Evolutionary conservation across 768 basidiomycete species (phyloP).

Genomic region (Ephemerocybe angulata): DNA sequence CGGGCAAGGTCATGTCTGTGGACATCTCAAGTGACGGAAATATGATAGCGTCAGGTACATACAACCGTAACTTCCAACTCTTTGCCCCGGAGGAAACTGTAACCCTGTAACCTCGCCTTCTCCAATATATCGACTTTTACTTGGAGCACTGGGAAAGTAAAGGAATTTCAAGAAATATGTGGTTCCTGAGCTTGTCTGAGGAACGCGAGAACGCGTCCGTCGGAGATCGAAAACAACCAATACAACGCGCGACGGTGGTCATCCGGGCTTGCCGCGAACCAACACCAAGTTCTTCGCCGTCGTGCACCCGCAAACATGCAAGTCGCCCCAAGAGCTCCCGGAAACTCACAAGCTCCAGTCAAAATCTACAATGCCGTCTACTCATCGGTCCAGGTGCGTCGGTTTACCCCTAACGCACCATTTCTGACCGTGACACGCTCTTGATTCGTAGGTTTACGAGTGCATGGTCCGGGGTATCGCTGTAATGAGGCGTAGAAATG

Average conservation of each 20-base stretch:
- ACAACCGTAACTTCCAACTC: conserved; percentile 91
- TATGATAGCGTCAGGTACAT: conserved; percentile 85
- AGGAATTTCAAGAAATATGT: no score
- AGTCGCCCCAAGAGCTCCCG: conserved; percentile 40
- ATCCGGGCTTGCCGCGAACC: neutral
- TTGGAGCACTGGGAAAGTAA: no score
- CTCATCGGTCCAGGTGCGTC: conserved; percentile 73
- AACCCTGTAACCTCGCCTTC: conserved; percentile 15
- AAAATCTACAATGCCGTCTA: conserved; percentile 95
- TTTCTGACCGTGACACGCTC: conserved; percentile 31
- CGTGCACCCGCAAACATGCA: conserved; percentile 38
- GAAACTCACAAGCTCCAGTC: conserved; percentile 51
- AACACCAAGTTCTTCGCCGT: neutral
- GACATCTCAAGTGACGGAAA: conserved; percentile 83
- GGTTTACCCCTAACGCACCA: conserved; percentile 3
- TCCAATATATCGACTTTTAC: neutral
- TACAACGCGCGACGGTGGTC: conserved; percentile 6
- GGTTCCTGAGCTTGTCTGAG: no score
- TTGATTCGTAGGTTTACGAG: conserved; percentile 78
- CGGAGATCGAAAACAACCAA: conserved; percentile 2
- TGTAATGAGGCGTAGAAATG: conserved; percentile 93
- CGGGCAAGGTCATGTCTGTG: conserved; percentile 98
- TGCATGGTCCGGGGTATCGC: conserved; percentile 98
- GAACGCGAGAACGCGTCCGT: conserved; percentile 5
- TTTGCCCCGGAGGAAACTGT: conserved; percentile 72